Evolutionary conservation across 768 basidiomycete species (phyloP), one percentile per base, ranked within the genome.

Genomic region (Tremella mesenterica): DNA sequence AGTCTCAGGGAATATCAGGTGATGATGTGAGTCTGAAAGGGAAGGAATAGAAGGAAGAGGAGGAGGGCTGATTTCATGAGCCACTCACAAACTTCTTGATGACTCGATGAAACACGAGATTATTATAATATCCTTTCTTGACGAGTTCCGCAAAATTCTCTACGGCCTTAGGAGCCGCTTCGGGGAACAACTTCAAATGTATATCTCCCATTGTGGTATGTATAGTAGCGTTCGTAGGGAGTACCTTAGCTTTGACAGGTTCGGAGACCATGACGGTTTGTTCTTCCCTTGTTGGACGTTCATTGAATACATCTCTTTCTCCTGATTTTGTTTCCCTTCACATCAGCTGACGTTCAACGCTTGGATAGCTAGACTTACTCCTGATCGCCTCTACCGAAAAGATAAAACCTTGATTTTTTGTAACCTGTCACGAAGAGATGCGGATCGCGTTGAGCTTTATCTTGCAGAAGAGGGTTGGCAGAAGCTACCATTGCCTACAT

Each of bases 301-400:
- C 95, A 73, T 99, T 99, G 81, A 96, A 97, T 50, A 99, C 84
- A 62, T 99, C 95, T 53, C 95, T 84, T 59, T 97, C 93, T 7
- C 74, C 77, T 1, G 81, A 74, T 88, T 92, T 65, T 69, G 79
- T 83, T 60, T 92, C 88, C 71, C 87, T 91, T 68, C 8, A 39
- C 25, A 38, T 63, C 38, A 59, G 51, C 48, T 43, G 18, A 44
- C 3, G 39, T 2, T 13, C n/a, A 3, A 8, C 16, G 16, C 28
- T 43, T 25, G 14, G 46, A 25, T 7, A 45, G 41, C 44, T 49
- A 52, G 25, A 79, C 86, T 39, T 76, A 91, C 85, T 92, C 91
- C 28, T 88, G 86, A 7, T 80, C 38, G n/a, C 38, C 80, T 44
- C 87, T 83, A 3, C 88, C 93, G 72, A 97, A 97, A 72, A 99